Percentiles rank a stretch among this genome's conserved stretches.
Evolutionary conservation across 257 asterid genomes (phyloP).

Genomic region (Nicotiana tomentosiformis): DNA sequence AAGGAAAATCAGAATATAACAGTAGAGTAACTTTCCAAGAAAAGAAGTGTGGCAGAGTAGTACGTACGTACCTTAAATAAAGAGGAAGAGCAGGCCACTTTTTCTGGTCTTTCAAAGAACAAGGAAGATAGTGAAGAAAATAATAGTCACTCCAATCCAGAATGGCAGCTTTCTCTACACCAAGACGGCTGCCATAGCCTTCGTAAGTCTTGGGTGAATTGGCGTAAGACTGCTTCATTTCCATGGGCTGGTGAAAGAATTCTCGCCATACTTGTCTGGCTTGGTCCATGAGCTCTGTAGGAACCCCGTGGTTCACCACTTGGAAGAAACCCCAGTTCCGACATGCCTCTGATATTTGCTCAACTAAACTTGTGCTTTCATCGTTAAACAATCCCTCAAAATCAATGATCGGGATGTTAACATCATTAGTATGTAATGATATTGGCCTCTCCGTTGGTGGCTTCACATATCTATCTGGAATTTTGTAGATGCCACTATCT

Average conservation of each 20-base stretch:
- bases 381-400: conserved; percentile 16
- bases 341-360: conserved; percentile 46
- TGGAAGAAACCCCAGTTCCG: conserved; percentile 82
- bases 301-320: conserved; percentile 70
- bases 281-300: conserved; percentile 48
- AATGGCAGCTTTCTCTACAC: conserved; percentile 67
- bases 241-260: conserved; percentile 67
- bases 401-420: conserved; percentile 53
- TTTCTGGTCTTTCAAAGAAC: conserved; percentile 45
- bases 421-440: not conserved
- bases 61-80: conserved; percentile 49
- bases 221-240: conserved; percentile 48
- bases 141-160: conserved; percentile 95
- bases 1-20: not conserved
- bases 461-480: conserved; percentile 54
- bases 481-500: conserved; percentile 21
- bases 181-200: conserved; percentile 84
- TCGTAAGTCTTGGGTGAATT: conserved; percentile 71
- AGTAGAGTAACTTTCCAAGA: not conserved
- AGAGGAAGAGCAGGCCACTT: conserved; percentile 78
- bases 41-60: not conserved
- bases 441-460: conserved; percentile 37
- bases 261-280: conserved; percentile 61
- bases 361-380: not conserved
- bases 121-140: conserved; percentile 66